Conservation (phyloP, 768 basidiomycete species). For the Pleurotus citrinopileatus region DNA sequence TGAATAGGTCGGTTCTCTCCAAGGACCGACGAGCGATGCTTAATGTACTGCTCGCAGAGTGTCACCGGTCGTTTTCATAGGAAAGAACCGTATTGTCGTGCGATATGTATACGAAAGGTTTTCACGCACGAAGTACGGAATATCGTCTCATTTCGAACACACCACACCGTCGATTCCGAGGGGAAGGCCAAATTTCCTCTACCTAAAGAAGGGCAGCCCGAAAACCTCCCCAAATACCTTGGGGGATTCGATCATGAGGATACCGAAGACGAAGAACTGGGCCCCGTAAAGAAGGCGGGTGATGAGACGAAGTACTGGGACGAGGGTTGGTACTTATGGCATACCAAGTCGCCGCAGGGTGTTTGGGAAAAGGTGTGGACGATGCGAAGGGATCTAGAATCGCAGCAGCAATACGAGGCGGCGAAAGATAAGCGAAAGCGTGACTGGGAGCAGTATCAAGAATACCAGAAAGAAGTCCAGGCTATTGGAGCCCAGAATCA, state of each 20-base stretch:
- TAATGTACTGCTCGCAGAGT: slow-evolving; percentile 60
- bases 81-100: slow-evolving; percentile 52
- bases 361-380: slow-evolving; percentile 45
- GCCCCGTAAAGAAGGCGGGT: slow-evolving; percentile 16
- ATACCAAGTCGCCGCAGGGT: slow-evolving; percentile 7
- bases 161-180: slow-evolving; percentile 32
- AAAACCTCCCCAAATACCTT: slow-evolving; percentile 40
- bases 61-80: slow-evolving; percentile 48
- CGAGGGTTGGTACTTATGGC: slow-evolving; percentile 77
- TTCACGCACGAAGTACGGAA: slow-evolving; percentile 65
- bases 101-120: slow-evolving; percentile 63
- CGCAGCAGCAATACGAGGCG: slow-evolving; percentile 42
- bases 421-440: slow-evolving; percentile 37
- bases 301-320: slow-evolving; percentile 60
- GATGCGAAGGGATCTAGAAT: slow-evolving; percentile 57
- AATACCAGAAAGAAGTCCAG: slow-evolving; percentile 24
- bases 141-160: slow-evolving; percentile 42
- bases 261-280: slow-evolving; percentile 14
- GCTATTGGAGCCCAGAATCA: slow-evolving; percentile 12
- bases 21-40: slow-evolving; percentile 61
- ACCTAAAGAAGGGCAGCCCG: slow-evolving; percentile 62
- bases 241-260: slow-evolving; percentile 38
- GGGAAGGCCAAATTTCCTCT: slow-evolving; percentile 57
- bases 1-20: slow-evolving; percentile 52
- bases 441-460: slow-evolving; percentile 52